Percentiles rank a stretch among this genome's conserved stretches.
Conservation (phyloP, 768 basidiomycete species). For the Tulasnella sp. region DNA sequence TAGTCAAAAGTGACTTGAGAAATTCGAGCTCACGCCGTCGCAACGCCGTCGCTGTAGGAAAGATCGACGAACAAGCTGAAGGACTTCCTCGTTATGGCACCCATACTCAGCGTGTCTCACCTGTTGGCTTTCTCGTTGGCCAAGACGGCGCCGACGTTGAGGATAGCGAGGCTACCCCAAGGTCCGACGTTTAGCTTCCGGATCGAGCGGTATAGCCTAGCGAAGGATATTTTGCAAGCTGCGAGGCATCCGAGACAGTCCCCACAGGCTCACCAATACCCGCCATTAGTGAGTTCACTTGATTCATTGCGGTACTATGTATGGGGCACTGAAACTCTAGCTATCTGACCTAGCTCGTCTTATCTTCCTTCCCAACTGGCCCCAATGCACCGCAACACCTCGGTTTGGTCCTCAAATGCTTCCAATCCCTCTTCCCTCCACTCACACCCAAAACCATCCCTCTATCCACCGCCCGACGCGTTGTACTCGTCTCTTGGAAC, state of each 20-base stretch:
- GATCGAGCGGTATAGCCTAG: constrained; percentile 84
- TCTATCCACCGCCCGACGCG: constrained; percentile 83
- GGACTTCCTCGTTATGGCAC: constrained; percentile 89
- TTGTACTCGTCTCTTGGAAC: constrained; percentile 90
- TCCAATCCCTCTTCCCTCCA: constrained; percentile 93
- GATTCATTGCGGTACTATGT: background rate
- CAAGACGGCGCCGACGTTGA: constrained; percentile 72
- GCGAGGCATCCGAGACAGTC: constrained; percentile 62
- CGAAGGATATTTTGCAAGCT: constrained; percentile 69
- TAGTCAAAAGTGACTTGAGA: background rate
- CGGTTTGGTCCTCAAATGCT: constrained; percentile 86
- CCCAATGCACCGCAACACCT: constrained; percentile 75
- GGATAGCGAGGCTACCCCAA: constrained; percentile 76
- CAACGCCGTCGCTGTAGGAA: constrained; percentile 51
- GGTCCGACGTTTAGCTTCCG: constrained; percentile 94
- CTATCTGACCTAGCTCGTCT: constrained; percentile 58
- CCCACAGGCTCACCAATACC: constrained; percentile 82
- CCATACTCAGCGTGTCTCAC: constrained; percentile 84
- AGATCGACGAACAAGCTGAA: constrained; percentile 81
- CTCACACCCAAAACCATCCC: constrained; percentile 73
- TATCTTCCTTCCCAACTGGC: constrained; percentile 75
- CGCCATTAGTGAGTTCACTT: constrained; percentile 69
- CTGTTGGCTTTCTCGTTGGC: constrained; percentile 87
- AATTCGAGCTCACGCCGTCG: background rate
- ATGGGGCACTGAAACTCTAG: background rate